Percentiles rank a stretch among this genome's conserved stretches.
phyloP scores from a whole-genome alignment of 1,139 yeast genomes.

The Sugiyamaella novakii region DNA sequence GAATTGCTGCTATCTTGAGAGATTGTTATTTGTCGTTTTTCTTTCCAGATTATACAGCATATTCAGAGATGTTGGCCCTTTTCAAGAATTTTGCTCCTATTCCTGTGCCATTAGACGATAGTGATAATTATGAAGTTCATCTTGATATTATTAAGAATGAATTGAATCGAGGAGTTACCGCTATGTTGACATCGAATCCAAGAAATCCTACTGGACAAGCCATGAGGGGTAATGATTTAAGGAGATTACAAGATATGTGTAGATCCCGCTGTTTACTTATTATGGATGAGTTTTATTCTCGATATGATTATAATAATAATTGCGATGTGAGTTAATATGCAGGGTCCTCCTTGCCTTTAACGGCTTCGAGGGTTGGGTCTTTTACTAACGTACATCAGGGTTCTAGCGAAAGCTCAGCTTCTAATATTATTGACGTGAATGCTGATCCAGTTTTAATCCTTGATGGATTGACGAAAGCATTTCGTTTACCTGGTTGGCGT shows the following conservation, averaged over 20 bases:
- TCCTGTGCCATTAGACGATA: slow-evolving; percentile 64
- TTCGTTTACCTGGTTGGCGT: slow-evolving; percentile 71
- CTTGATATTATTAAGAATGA: slow-evolving; percentile 58
- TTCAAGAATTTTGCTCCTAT: slow-evolving; percentile 69
- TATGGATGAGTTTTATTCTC: slow-evolving; percentile 70
- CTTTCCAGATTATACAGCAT: slow-evolving; percentile 70
- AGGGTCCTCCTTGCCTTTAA: no score
- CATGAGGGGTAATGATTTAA: slow-evolving; percentile 55
- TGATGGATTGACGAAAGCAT: slow-evolving; percentile 67
- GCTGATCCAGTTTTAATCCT: slow-evolving; percentile 63
- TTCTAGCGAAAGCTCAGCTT: slow-evolving; percentile 58
- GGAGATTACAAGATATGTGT: slow-evolving; percentile 58
- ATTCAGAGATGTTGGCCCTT: slow-evolving; percentile 69
- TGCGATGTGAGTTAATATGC: slow-evolving; percentile 43
- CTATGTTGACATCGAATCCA: slow-evolving; percentile 59
- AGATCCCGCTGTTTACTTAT: slow-evolving; percentile 59
- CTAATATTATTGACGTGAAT: slow-evolving; percentile 59
- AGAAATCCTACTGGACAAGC: slow-evolving; percentile 69
- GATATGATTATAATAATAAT: slow-evolving; percentile 62
- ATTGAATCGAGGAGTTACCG: slow-evolving; percentile 63
- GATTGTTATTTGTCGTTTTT: slow-evolving; percentile 66
- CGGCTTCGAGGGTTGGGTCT: not conserved
- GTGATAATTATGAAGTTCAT: slow-evolving; percentile 62
- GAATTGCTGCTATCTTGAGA: slow-evolving; percentile 65
- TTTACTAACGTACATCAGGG: slow-evolving; percentile 47